Conservation (phyloP, 768 basidiomycete genomes). For the Phylloporus arenicola region DNA sequence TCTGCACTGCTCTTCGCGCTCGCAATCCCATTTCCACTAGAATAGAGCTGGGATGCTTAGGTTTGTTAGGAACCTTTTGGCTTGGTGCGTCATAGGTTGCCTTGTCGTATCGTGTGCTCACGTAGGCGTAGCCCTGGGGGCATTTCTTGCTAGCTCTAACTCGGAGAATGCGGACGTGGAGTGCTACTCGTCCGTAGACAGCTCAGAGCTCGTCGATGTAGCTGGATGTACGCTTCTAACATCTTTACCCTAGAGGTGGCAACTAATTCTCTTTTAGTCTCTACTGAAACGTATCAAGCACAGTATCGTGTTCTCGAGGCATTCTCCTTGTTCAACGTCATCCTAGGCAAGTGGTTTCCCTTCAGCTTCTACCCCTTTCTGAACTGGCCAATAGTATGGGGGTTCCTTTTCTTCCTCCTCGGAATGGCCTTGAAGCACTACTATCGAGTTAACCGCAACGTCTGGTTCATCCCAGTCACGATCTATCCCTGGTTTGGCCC, state of each 20-base stretch:
- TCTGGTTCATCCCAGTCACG: slow-evolving; percentile 70
- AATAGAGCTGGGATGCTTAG: slow-evolving; percentile 67
- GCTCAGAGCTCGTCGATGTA: slow-evolving; percentile 49
- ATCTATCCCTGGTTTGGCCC: slow-evolving; percentile 68
- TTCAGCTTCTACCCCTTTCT: neutral
- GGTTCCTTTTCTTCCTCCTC: slow-evolving; percentile 43
- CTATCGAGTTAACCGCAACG: slow-evolving; percentile 38
- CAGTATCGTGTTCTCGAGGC: slow-evolving; percentile 80
- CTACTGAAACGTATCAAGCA: slow-evolving; percentile 83
- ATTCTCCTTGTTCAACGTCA: slow-evolving; percentile 74
- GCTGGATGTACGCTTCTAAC: slow-evolving; percentile 54
- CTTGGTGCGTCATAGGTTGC: slow-evolving; percentile 46
- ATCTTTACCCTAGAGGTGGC: slow-evolving; percentile 2
- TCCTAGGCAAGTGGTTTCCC: slow-evolving; percentile 46
- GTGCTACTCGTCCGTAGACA: slow-evolving; percentile 59
- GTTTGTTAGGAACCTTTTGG: slow-evolving; percentile 72
- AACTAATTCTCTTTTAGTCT: slow-evolving; percentile 42
- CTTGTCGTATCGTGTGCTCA: slow-evolving; percentile 9
- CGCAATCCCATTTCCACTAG: slow-evolving; percentile 77
- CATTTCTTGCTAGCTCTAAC: slow-evolving; percentile 67
- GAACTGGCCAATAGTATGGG: slow-evolving; percentile 37
- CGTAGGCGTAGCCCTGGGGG: slow-evolving; percentile 55
- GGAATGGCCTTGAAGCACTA: slow-evolving; percentile 41
- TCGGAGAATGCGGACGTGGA: slow-evolving; percentile 78
- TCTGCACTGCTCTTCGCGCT: slow-evolving; percentile 56